Evolutionary conservation across 257 asterid genomes (phyloP).

Genomic region (Ocimum tenuiflorum): DNA sequence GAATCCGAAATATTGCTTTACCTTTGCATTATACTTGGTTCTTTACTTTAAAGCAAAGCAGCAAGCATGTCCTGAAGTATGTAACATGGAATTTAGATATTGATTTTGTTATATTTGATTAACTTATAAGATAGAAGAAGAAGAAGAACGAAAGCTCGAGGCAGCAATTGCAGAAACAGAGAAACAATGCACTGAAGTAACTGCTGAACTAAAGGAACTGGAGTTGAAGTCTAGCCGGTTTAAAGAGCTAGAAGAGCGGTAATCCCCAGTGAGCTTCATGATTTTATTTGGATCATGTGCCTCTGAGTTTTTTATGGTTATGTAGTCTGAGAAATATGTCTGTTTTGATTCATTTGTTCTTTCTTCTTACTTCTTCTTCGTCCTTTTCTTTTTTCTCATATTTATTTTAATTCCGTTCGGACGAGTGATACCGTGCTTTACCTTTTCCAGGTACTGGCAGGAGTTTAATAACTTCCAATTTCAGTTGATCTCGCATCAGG

Average conservation of each 20-base stretch:
- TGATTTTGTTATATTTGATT: constrained; percentile 21
- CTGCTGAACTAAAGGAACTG: constrained; percentile 72
- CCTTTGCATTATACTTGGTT: not conserved
- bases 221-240: constrained; percentile 83
- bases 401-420: no score
- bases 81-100: not conserved
- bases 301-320: constrained; percentile 17
- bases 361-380: not conserved
- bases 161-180: constrained; percentile 95
- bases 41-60: constrained; percentile 4
- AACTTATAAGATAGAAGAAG: constrained; percentile 78
- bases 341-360: not conserved
- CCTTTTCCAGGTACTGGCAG: constrained; percentile 84
- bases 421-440: no score
- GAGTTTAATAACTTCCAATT: constrained; percentile 90
- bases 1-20: no score
- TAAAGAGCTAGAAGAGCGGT: constrained; percentile 97
- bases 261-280: constrained; percentile 21
- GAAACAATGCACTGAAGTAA: constrained; percentile 78
- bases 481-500: constrained; percentile 94
- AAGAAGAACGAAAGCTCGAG: constrained; percentile 89
- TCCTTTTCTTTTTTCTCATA: no score
- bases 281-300: not conserved
- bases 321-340: not conserved
- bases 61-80: constrained; percentile 12